Conservation (phyloP, 768 basidiomycete species). For the Lactarius sp. region DNA sequence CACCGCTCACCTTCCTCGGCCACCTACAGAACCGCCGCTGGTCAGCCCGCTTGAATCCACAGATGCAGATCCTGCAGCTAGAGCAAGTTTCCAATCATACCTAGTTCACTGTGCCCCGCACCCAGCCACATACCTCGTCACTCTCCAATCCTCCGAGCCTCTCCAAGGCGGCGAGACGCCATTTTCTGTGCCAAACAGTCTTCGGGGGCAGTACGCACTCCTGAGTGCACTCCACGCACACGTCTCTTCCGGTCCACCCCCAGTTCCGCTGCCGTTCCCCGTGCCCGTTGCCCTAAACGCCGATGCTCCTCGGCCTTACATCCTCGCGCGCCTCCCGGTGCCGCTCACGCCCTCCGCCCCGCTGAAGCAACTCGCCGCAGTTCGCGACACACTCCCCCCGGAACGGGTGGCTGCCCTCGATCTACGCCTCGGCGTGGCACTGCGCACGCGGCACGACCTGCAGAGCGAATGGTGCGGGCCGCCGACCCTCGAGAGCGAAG, state of each 20-base stretch:
- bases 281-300: constrained; percentile 44
- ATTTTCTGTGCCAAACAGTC: constrained; percentile 27
- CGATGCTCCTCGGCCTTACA: constrained; percentile 46
- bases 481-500: constrained; percentile 35
- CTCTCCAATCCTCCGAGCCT: constrained; percentile 14
- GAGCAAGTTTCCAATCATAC: constrained; percentile 7
- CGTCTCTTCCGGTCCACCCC: constrained; percentile 46
- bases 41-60: constrained; percentile 9
- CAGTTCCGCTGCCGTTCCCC: constrained; percentile 29
- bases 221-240: constrained; percentile 29
- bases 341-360: not conserved
- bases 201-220: constrained; percentile 28
- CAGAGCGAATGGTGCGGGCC: constrained; percentile 75
- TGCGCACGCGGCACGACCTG: constrained; percentile 62
- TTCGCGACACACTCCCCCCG: constrained; percentile 37
- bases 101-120: not conserved
- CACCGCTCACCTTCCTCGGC: constrained; percentile 11
- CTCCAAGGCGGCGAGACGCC: not conserved
- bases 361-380: constrained; percentile 36
- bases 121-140: constrained; percentile 9
- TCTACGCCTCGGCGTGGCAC: constrained; percentile 53
- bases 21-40: constrained; percentile 5
- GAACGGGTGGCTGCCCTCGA: constrained; percentile 42
- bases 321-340: constrained; percentile 37
- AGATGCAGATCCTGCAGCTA: constrained; percentile 12